Conservation (phyloP, 352 stramenopile species). For the Phytophthora aleatoria region DNA sequence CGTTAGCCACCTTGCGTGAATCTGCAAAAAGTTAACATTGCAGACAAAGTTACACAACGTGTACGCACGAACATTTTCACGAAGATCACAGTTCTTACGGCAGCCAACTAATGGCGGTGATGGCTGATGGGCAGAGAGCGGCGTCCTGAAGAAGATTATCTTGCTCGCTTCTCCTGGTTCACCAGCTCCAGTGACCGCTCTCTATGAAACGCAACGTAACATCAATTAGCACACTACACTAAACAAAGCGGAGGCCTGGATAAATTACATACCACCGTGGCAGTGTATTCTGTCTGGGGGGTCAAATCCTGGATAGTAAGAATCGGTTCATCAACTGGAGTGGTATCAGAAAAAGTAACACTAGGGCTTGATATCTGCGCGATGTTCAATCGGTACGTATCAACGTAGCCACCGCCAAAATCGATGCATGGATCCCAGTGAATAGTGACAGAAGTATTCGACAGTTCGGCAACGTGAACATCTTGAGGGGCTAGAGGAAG, state of each 20-base stretch:
- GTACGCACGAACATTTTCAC: too few species aligned
- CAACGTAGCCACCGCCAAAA: conserved; percentile 49
- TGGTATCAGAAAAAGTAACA: conserved; percentile 1
- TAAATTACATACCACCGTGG: conserved; percentile 47
- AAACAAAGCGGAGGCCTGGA: neutral
- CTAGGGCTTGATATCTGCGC: conserved; percentile 9
- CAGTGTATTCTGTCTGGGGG: conserved; percentile 41
- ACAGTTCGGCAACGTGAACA: conserved; percentile 19
- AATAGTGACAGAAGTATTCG: conserved; percentile 31
- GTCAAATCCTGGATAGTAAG: conserved; percentile 31
- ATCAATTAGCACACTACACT: neutral
- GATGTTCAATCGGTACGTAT: conserved; percentile 43
- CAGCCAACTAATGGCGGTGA: conserved; percentile 50
- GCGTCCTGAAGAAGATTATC: conserved; percentile 48
- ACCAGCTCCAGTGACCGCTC: conserved; percentile 33
- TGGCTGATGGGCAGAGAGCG: conserved; percentile 40
- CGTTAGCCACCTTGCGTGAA: conserved; percentile 32
- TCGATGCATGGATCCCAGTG: conserved; percentile 47
- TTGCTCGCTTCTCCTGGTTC: conserved; percentile 40
- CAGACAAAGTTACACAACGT: neutral
- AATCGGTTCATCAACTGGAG: conserved; percentile 27
- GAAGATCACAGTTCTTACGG: conserved; percentile 36
- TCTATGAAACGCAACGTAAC: conserved; percentile 21
- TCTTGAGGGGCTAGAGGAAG: conserved; percentile 39
- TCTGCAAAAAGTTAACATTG: conserved; percentile 22